These are phyloP conservation scores for Daldinia vernicosa DNA, from an alignment of 495 filamentous ascomycete genomes.

Conservation along the genomic window DNA sequence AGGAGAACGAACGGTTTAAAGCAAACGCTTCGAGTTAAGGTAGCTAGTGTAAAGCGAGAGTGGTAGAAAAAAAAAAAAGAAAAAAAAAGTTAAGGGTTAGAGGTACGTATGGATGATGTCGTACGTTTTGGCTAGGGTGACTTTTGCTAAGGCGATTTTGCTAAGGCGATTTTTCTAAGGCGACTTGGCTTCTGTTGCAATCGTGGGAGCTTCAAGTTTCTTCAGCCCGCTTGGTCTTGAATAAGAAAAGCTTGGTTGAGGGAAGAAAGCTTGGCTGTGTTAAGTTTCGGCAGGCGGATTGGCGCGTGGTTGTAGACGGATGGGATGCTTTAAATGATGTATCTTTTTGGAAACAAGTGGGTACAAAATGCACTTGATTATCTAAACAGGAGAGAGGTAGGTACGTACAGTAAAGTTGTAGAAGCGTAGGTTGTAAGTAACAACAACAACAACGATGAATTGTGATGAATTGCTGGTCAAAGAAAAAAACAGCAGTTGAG, in stretches of 20 bases:
- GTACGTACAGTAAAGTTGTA: neutral
- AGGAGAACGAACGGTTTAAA: conserved; percentile 6
- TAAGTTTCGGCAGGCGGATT: conserved; percentile 24
- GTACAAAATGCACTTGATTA: conserved; percentile 1
- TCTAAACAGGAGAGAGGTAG: conserved; percentile 8
- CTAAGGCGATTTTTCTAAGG: no score
- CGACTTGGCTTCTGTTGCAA: conserved; percentile 23
- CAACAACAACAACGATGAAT: conserved; percentile 1
- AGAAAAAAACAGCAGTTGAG: conserved; percentile 3
- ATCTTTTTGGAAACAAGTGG: conserved; percentile 15
- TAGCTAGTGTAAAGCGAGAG: neutral
- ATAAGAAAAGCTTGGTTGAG: neutral
- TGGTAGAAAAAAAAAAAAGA: neutral
- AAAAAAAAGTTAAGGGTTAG: neutral
- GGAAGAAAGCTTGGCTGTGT: conserved; percentile 28
- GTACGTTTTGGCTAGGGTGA: conserved; percentile 19
- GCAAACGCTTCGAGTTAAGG: conserved; percentile 1
- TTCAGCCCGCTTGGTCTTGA: conserved; percentile 1
- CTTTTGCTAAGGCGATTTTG: conserved; percentile 3
- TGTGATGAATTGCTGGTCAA: conserved; percentile 4
- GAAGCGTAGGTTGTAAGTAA: neutral
- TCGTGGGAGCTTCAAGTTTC: conserved; percentile 2
- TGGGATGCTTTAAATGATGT: conserved; percentile 8
- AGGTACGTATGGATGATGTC: conserved; percentile 19
- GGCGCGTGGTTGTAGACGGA: conserved; percentile 7